Percentiles rank a stretch among this genome's conserved stretches.
Conservation (phyloP, 495 filamentous ascomycete genomes). For the Podospora appendiculata region DNA sequence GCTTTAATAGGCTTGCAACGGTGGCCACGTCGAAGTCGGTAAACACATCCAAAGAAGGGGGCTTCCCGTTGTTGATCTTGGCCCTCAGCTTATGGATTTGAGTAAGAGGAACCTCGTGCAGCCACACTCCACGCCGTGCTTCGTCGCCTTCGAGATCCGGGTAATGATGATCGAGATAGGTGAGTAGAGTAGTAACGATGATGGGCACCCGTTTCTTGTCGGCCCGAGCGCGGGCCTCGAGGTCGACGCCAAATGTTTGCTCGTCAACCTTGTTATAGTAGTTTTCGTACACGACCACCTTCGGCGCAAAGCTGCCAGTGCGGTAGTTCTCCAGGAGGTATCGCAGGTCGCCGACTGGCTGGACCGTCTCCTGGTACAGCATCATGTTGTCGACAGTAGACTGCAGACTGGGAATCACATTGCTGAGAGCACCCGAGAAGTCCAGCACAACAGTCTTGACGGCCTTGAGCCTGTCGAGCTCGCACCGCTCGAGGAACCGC, state of each 20-base stretch:
- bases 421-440: constrained; percentile 96
- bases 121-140: constrained; percentile 85
- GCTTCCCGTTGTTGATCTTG: constrained; percentile 81
- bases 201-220: constrained; percentile 93
- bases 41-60: constrained; percentile 66
- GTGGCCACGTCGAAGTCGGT: constrained; percentile 86
- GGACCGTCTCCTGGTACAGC: constrained; percentile 96
- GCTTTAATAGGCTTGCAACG: constrained; percentile 85
- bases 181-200: constrained; percentile 86
- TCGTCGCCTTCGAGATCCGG: constrained; percentile 97
- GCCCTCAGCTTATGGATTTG: constrained; percentile 80
- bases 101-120: constrained; percentile 78
- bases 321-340: constrained; percentile 98
- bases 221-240: constrained; percentile 85
- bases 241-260: constrained; percentile 94
- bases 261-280: constrained; percentile 98
- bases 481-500: constrained; percentile 95
- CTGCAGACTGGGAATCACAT: constrained; percentile 93
- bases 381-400: constrained; percentile 97
- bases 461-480: constrained; percentile 90
- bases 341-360: constrained; percentile 81
- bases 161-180: constrained; percentile 92
- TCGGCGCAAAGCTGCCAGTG: constrained; percentile 85
- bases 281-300: constrained; percentile 92
- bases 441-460: constrained; percentile 97